Evolutionary conservation across 129 eudicot species (phyloP).

Genomic region (Apium graveolens): DNA sequence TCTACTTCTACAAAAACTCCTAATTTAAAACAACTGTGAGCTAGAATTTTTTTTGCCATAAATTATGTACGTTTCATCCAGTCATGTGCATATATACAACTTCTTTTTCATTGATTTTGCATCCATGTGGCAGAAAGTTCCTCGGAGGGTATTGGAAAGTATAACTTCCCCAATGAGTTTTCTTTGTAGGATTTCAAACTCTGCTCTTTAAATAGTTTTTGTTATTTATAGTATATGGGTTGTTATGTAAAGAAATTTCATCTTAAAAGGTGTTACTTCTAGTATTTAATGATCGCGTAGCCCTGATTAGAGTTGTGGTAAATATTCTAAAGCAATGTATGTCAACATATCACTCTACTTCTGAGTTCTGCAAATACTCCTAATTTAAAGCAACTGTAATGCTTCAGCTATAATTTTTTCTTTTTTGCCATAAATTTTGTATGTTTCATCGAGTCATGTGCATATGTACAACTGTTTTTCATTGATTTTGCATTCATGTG

Average conservation of each 20-base stretch:
- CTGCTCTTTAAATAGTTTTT: no score
- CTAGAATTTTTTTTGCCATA: background rate
- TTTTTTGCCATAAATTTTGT: background rate
- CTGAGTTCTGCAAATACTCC: background rate
- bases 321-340: background rate
- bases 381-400: background rate
- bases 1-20: background rate
- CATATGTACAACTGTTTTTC: background rate
- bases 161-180: no score
- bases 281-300: background rate
- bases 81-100: background rate
- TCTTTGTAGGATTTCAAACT: no score
- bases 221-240: no score
- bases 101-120: background rate
- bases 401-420: background rate
- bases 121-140: background rate
- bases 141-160: no score
- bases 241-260: no score
- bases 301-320: background rate
- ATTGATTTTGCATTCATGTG: background rate
- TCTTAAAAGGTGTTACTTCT: background rate
- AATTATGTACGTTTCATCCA: background rate
- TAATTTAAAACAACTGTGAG: background rate
- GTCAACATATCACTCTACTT: background rate
- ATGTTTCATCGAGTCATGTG: background rate